A percentile compares a stretch with the other conserved stretches of the same genome.
These are phyloP conservation scores for Fusarium poae DNA, from an alignment of 2,329 filamentous ascomycete species.

Conservation along the genomic window DNA sequence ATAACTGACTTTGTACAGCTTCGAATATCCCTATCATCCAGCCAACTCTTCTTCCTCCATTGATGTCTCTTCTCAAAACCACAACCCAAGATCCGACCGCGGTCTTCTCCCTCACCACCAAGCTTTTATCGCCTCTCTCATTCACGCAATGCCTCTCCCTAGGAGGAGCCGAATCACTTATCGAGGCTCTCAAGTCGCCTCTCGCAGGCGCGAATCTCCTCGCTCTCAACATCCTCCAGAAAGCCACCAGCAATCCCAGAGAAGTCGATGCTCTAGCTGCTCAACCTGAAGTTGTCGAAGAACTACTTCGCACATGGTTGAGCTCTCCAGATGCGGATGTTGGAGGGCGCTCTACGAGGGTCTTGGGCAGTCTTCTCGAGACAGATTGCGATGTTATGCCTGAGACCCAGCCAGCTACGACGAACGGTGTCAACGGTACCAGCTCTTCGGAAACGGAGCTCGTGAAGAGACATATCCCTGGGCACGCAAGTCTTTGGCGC, in stretches of 20 bases:
- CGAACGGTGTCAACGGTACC: slow-evolving; percentile 38
- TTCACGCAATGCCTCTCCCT: slow-evolving; percentile 66
- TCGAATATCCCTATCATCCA: slow-evolving; percentile 66
- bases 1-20: slow-evolving; percentile 53
- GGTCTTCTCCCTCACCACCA: slow-evolving; percentile 66
- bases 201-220: slow-evolving; percentile 69
- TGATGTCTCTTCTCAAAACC: slow-evolving; percentile 65
- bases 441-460: slow-evolving; percentile 54
- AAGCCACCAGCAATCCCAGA: slow-evolving; percentile 62
- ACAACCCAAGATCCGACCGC: slow-evolving; percentile 65
- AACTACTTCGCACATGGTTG: slow-evolving; percentile 67
- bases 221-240: slow-evolving; percentile 68
- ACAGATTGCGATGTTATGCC: slow-evolving; percentile 62
- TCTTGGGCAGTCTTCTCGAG: slow-evolving; percentile 67
- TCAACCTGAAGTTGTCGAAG: slow-evolving; percentile 62
- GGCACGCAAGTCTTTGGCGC: slow-evolving; percentile 67
- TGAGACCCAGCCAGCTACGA: slow-evolving; percentile 39
- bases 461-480: slow-evolving; percentile 57
- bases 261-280: slow-evolving; percentile 65
- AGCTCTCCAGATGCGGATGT: slow-evolving; percentile 66
- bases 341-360: slow-evolving; percentile 64
- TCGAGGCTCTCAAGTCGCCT: slow-evolving; percentile 66
- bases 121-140: slow-evolving; percentile 66
- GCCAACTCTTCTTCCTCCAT: slow-evolving; percentile 65
- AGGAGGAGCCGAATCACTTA: slow-evolving; percentile 64